Evolutionary conservation across 345 rosid genomes (phyloP), one percentile per base, ranked within the genome.

Genomic region (Melastoma malabathricum): DNA sequence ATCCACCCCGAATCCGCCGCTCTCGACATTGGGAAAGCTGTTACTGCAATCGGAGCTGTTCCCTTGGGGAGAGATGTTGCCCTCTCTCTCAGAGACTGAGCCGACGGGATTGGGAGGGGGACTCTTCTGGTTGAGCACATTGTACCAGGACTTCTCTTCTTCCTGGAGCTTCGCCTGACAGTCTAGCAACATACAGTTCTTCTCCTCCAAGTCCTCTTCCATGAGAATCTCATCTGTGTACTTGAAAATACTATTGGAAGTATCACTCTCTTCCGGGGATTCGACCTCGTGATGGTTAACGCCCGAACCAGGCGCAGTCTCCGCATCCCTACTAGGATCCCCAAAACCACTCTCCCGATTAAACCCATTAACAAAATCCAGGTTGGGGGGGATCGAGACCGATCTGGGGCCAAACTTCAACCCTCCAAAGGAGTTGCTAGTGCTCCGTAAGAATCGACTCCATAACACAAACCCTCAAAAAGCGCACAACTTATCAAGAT

Each of bases 201-300:
- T 78, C 7, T 67, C 82, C 59, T 72, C 84, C 58, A 83, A 52
- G 51, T 81, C 86, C 68, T 87, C 96, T 54, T 83, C 96, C 96
- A 86, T 78, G 41, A 86, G 82, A 60, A 86, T 83, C 55, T 83
- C 88, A 56, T 67, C 73, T 48, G 83, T 86, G 72, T 65, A 86
- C 64, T 78, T 86, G 44, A 86, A 73, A 53, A 76, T 64, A 34
- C 67, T 68, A 47, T 55, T 66, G 48, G 64, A 53, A 38, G 64
- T 67, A 57, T 69, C 75, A 29, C 51, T 50, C 18, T 51, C 64
- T 34, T 55, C 72, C 18, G 62, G 53, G 17, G 70, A 71, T 25
- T 68, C 67, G 44, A 51, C 70, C 57, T 70, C 63, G 1, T 8
- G 38, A 59, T 51, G 58, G 20, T 50, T 2, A 50, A 34, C 44